A percentile compares a stretch with the other conserved stretches of the same genome.
These are phyloP conservation scores for Penicillium flavigenum DNA, from an alignment of 495 filamentous ascomycete species.

Conservation along the genomic window DNA sequence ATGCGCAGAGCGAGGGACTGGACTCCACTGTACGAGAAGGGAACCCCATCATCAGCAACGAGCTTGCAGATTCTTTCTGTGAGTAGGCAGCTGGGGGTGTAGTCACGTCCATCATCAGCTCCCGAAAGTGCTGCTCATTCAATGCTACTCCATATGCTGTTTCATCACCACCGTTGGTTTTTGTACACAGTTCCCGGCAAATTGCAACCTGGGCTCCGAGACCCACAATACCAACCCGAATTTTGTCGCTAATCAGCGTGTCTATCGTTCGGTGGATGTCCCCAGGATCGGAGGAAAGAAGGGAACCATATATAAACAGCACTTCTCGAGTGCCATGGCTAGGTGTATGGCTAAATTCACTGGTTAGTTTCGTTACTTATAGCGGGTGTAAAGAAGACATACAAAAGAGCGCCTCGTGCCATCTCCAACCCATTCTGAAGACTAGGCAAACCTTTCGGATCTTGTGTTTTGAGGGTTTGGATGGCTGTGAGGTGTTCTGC, in stretches of 20 bases:
- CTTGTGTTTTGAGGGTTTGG: slow-evolving; percentile 65
- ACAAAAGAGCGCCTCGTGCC: slow-evolving; percentile 85
- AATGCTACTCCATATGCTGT: slow-evolving; percentile 78
- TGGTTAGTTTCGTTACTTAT: slow-evolving; percentile 19
- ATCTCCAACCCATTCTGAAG: slow-evolving; percentile 95
- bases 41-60: slow-evolving; percentile 96
- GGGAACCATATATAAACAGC: slow-evolving; percentile 86
- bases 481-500: slow-evolving; percentile 81
- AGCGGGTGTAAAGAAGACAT: slow-evolving; percentile 28
- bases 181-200: slow-evolving; percentile 80
- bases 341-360: slow-evolving; percentile 68
- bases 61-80: slow-evolving; percentile 64
- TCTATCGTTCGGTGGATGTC: slow-evolving; percentile 92
- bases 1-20: slow-evolving; percentile 78
- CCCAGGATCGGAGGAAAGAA: slow-evolving; percentile 85
- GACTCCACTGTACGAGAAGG: slow-evolving; percentile 84
- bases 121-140: slow-evolving; percentile 84
- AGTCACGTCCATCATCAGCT: slow-evolving; percentile 83
- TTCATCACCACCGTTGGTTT: slow-evolving; percentile 79
- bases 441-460: slow-evolving; percentile 85
- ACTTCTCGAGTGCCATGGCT: slow-evolving; percentile 91
- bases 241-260: slow-evolving; percentile 70
- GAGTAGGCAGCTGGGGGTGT: slow-evolving; percentile 81
- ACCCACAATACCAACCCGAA: slow-evolving; percentile 84
- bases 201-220: slow-evolving; percentile 89